phyloP scores from a whole-genome alignment of 176 grass and related monocot species.

The Dactylis glomerata region DNA sequence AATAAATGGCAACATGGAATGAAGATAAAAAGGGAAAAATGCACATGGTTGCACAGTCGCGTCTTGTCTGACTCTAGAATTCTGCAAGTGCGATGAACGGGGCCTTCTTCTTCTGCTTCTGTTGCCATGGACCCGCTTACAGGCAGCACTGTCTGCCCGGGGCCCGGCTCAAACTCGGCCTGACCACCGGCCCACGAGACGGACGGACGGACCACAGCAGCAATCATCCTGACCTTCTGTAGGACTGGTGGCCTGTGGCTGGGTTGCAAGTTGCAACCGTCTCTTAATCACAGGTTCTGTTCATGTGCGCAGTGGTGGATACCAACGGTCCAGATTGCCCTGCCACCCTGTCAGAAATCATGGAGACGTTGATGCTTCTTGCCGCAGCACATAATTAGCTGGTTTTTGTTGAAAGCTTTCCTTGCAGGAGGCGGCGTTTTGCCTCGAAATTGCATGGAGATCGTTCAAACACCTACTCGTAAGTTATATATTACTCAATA shows the following conservation, averaged over 20 bases:
- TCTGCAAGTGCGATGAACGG: neutral
- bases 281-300: neutral
- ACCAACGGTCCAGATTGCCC: neutral
- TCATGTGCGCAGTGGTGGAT: neutral
- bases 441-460: no score
- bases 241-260: neutral
- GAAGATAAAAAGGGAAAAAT: neutral
- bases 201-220: neutral
- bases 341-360: neutral
- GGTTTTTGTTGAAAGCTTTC: neutral
- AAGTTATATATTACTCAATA: no score
- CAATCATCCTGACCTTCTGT: neutral
- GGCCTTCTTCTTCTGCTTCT: neutral
- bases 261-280: neutral
- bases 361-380: neutral
- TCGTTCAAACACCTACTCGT: no score
- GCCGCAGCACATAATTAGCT: neutral
- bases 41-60: slow-evolving; percentile 8
- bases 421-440: no score
- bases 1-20: no score
- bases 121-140: neutral
- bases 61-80: neutral
- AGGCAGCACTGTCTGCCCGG: neutral
- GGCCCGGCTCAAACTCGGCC: neutral
- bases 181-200: slow-evolving; percentile 34